Evolutionary conservation across 495 filamentous ascomycete species (phyloP).

Genomic region (Mycothermus thermophilus): DNA sequence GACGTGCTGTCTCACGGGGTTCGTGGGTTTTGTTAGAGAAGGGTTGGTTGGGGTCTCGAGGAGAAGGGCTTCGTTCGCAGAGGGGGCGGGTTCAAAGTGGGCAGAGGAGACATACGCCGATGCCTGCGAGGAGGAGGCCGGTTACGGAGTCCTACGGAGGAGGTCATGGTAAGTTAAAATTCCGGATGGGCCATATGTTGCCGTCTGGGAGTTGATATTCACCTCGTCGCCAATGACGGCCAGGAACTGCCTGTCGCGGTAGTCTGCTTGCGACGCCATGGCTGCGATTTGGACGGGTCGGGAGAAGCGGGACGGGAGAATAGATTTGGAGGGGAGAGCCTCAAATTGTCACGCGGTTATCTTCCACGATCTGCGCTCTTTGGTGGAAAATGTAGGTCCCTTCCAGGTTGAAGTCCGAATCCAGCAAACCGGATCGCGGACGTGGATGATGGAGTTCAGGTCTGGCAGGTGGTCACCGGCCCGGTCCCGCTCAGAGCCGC

Average conservation of each 20-base stretch:
- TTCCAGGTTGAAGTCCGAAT: not conserved
- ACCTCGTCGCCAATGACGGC: constrained; percentile 98
- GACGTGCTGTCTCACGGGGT: constrained; percentile 29
- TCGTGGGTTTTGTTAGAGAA: no score
- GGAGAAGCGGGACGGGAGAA: not conserved
- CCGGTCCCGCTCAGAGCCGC: no score
- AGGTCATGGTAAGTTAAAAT: constrained; percentile 6
- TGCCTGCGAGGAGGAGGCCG: constrained; percentile 81
- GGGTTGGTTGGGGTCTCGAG: no score
- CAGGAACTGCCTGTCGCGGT: constrained; percentile 88
- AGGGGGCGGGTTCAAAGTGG: no score
- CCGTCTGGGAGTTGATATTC: constrained; percentile 10
- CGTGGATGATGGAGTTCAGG: no score
- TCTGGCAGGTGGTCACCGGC: no score
- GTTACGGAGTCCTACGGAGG: constrained; percentile 70
- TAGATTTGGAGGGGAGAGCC: no score
- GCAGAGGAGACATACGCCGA: constrained; percentile 71
- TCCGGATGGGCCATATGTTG: no score
- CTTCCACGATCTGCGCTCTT: not conserved
- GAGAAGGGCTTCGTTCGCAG: no score
- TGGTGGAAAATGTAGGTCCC: not conserved
- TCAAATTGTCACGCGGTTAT: no score
- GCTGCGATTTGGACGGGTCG: not conserved
- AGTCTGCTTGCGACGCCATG: constrained; percentile 45
- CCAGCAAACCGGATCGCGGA: no score